Base-by-base conservation (phyloP, 495 filamentous ascomycete genomes). In the Friedmanniomyces endolithicus region DNA sequence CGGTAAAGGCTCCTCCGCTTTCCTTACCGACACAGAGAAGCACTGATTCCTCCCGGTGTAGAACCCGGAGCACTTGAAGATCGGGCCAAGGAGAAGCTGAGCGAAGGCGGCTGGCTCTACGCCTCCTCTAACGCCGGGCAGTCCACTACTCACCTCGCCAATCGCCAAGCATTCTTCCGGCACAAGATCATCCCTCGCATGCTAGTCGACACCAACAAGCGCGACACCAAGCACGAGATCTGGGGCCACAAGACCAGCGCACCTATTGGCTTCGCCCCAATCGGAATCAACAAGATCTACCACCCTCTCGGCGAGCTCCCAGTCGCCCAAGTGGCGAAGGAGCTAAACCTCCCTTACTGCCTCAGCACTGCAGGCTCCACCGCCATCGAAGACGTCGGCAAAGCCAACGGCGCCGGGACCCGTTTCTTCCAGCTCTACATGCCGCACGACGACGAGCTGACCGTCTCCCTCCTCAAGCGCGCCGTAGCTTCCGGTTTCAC, bases 231-330 rank as follows among this genome's bases (percentile, higher is more conserved):
- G 2, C 78, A 78, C 27, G 65, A 63, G 11, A 80, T 86, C 55
- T 85, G 83, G 68, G 78, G 78, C 16, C 79, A 82, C 63, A 71
- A 69, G 29, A 75, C 80, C 40, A 68, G 72, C 8, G 78, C 79
- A 0, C 79, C 80, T 6, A 76, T 84, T 31, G 79, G 78, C 24
- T 81, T 86, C 59, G 79, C 81, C 0, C 82, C 80, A 0, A 78
- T 84, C 41, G 82, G 82, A 1, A 82, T 85, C 52, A 83, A 84
- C 65, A 73, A 73, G 34, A 85, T 83, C 59, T 84, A 83, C 66
- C 72, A 85, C 60, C 69, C 72, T 0, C 59, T 63, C 3, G 79
- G 75, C 16, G 82, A 84, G 59, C 51, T 78, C 1, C 71, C 78
- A 1, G 79, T 84, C 8, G 78, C 82, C 11, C 72, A 72, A 45